Percentiles rank a stretch among this genome's conserved stretches.
Conservation (phyloP, 1,139 yeast species). For the Zhuliangozyma blackwelliae region DNA sequence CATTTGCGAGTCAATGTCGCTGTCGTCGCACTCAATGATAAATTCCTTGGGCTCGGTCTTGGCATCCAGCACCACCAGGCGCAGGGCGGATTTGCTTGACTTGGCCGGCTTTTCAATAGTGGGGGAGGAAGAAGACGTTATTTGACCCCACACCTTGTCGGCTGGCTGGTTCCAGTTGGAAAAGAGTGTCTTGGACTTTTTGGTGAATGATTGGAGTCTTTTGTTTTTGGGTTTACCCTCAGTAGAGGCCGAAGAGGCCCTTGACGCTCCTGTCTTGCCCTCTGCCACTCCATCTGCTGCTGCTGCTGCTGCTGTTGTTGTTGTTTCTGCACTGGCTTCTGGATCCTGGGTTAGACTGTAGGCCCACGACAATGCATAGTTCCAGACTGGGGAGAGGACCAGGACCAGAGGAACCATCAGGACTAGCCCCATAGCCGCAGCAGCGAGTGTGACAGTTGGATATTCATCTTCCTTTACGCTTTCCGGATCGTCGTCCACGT, state of each 20-base stretch:
- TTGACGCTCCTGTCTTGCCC: not conserved
- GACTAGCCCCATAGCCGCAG: too few relatives aligned
- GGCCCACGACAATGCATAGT: conserved; percentile 34
- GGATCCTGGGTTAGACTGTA: conserved; percentile 16
- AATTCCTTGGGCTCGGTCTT: conserved; percentile 18
- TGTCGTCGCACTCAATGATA: conserved; percentile 30
- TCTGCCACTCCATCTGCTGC: not conserved
- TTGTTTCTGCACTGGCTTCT: not conserved
- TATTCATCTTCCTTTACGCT: too few relatives aligned
- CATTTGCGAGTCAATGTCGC: conserved; percentile 18
- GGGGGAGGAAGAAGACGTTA: not conserved
- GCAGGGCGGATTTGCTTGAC: not conserved
- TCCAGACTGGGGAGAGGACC: conserved; percentile 35
- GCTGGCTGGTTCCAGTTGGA: conserved; percentile 38
- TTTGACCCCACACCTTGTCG: conserved; percentile 13
- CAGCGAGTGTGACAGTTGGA: too few relatives aligned
- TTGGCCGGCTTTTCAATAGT: too few relatives aligned
- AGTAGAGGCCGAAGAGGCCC: not conserved
- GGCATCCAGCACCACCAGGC: not conserved
- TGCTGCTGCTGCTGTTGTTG: not conserved
- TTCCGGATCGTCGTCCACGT: too few relatives aligned
- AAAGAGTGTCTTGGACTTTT: conserved; percentile 19
- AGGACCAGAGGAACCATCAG: too few relatives aligned
- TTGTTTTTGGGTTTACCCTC: conserved; percentile 1
- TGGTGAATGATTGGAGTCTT: conserved; percentile 17